Evolutionary conservation across 1,139 yeast genomes (phyloP), one percentile per base, ranked within the genome.

Genomic region (Saccharomyces hybrid): DNA sequence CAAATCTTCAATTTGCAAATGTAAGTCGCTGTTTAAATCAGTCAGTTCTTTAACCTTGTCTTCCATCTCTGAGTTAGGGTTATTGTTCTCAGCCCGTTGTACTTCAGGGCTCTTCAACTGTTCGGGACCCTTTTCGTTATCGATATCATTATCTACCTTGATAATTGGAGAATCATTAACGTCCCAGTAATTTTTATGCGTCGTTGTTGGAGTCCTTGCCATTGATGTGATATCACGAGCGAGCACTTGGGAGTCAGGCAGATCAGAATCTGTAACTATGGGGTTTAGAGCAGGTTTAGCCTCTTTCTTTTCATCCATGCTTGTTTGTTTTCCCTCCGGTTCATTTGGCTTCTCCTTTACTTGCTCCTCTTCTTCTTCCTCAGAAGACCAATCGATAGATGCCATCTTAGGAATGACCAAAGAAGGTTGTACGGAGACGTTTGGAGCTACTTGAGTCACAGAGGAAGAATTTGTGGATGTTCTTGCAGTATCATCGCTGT

Each of bases 311-410:
- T 14, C 29, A 31, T 13, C 51, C 25, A 5, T 23, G 13, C 8
- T 46, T 16, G 16, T 25, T 11, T 38, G 32, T 19, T 16, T 27
- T 13, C 38, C 44, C 23, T 51, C 31, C 13, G 44, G 41, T 14
- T 49, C 47, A 11, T 38, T 27, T n/a, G 31, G 8, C 11, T 31
- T 31, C 11, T 27, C 46, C 5, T 46, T 47, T 16, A 26, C 44
- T 13, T 49, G 54, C 14, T 49, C 50, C 3, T 70, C 77, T 0
- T 78, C 83, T 54, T 84, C 91, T 60, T 86, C 95, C 58, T 85
- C 95, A 57, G 88, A 84, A 5, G 91, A 84, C 91, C 95, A 88
- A 3, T 88, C 81, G 63, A 88, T 75, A 55, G 84, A 82, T 1
- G 95, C 88, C 66, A 84, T 86, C 41, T 85, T 80, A 0, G 96